Percentiles rank a stretch among this genome's conserved stretches.
Conservation (phyloP, 768 basidiomycete genomes). For the Dendrothele bispora region DNA sequence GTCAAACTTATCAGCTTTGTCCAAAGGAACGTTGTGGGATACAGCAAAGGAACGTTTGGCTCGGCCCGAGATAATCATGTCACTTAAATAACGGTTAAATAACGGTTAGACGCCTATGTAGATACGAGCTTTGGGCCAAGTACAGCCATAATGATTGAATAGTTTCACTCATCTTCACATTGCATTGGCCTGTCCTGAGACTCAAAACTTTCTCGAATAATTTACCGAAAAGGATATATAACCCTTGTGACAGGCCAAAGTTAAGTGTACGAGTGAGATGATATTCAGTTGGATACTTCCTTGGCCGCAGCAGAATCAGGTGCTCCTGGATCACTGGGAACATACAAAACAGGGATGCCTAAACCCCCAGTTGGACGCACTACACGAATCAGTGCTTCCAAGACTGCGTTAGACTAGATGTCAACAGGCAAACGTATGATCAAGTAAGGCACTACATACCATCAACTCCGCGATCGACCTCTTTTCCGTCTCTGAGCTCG, state of each 20-base stretch:
- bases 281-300: too few relatives aligned
- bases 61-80: constrained; percentile 50
- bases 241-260: constrained; percentile 30
- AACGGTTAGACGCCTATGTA: constrained; percentile 33
- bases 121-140: background rate
- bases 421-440: background rate
- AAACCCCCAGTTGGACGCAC: constrained; percentile 54
- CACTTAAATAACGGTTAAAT: constrained; percentile 56
- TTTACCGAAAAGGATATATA: constrained; percentile 52
- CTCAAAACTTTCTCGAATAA: constrained; percentile 55
- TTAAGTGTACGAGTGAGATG: too few relatives aligned
- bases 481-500: constrained; percentile 36
- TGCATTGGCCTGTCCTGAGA: constrained; percentile 54
- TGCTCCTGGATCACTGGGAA: constrained; percentile 56
- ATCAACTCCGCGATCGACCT: constrained; percentile 54
- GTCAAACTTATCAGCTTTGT: constrained; percentile 52
- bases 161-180: constrained; percentile 42
- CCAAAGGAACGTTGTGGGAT: constrained; percentile 47
- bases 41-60: constrained; percentile 58
- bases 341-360: constrained; percentile 56
- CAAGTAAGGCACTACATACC: constrained; percentile 21
- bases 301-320: constrained; percentile 50
- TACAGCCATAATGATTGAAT: background rate
- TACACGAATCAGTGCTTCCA: constrained; percentile 48
- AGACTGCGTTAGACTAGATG: constrained; percentile 46